Evolutionary conservation across 2,329 filamentous ascomycete species (phyloP), one percentile per base, ranked within the genome.

Genomic region (Tolypocladium album): DNA sequence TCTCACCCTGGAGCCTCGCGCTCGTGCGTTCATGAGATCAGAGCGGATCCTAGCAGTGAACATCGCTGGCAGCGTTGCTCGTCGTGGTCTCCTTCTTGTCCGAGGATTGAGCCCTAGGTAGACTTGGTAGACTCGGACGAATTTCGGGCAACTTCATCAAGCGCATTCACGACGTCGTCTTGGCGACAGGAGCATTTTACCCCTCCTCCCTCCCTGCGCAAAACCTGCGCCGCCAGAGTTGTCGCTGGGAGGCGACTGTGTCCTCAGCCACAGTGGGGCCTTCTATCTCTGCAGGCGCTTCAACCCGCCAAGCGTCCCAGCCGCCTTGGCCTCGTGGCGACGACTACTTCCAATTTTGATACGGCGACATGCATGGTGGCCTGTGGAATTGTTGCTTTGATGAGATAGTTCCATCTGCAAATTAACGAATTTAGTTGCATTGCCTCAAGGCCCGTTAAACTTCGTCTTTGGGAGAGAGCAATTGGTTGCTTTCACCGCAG

Each of bases 41-140:
- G 59, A 58, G 61, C 67, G 61, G 66, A 67, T 66, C 66, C 55
- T 20, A 9, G 12, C 7, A n/a, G 31, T 13, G 31, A 38, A 22
- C 2, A 34, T 55, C 31, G 31, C 31, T 13, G 50, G 31, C 20
- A 9, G 11, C 15, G 50, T 1, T 55, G 50, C 5, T 20, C 36
- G 27, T 38, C 31, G n/a, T 8, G 31, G 6, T 53, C 31, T 11
- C 31, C 50, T 11, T 15, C 31, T 11, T 55, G 50, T 12, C 50
- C 7, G 31, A 2, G 4, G 31, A 55, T 38, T 36, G 50, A 38
- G 11, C 31, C 3, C 24, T 8, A 9, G 45, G 4, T 13, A 50
- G 15, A 22, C 11, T 15, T 17, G 2, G 38, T 31, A 31, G 27
- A 31, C 27, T 31, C 27, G 27, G 27, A 7, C 3, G 15, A 22